These are phyloP conservation scores for Aspergillus sparsus DNA, from an alignment of 495 filamentous ascomycete species.

Conservation along the genomic window DNA sequence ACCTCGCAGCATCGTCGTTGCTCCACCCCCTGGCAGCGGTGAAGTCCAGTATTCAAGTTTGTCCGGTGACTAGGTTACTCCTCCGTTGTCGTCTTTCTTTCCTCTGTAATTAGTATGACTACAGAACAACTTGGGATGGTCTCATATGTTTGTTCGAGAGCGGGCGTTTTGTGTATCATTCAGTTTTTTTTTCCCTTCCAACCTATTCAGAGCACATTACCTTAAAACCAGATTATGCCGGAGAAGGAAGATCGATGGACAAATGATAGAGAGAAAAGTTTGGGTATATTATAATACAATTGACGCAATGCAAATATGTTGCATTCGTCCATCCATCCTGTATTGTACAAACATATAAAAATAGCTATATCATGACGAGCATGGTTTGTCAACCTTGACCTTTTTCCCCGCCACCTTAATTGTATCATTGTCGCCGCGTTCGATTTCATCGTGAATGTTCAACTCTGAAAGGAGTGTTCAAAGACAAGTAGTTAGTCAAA, in stretches of 20 bases:
- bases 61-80: conserved; percentile 65
- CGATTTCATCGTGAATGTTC: conserved; percentile 84
- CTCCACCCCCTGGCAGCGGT: conserved; percentile 79
- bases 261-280: conserved; percentile 37
- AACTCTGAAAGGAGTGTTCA: conserved; percentile 56
- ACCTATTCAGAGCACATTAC: not conserved
- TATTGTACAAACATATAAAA: conserved; percentile 6
- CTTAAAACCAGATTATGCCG: not conserved
- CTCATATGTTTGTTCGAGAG: conserved; percentile 39
- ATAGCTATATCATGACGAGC: conserved; percentile 34
- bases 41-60: conserved; percentile 84
- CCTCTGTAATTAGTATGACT: conserved; percentile 7
- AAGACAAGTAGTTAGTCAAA: not conserved
- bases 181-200: conserved; percentile 24
- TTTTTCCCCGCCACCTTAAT: conserved; percentile 60
- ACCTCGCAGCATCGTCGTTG: conserved; percentile 55
- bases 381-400: conserved; percentile 50
- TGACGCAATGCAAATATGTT: conserved; percentile 13
- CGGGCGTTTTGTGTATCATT: conserved; percentile 48
- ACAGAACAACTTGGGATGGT: conserved; percentile 16
- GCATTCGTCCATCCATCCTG: conserved; percentile 3
- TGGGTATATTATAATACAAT: conserved; percentile 53
- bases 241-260: conserved; percentile 11
- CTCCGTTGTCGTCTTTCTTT: conserved; percentile 12
- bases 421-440: conserved; percentile 88